Evolutionary conservation across 73 alveolate genomes (phyloP).

Genomic region (Uronychia setigera): DNA sequence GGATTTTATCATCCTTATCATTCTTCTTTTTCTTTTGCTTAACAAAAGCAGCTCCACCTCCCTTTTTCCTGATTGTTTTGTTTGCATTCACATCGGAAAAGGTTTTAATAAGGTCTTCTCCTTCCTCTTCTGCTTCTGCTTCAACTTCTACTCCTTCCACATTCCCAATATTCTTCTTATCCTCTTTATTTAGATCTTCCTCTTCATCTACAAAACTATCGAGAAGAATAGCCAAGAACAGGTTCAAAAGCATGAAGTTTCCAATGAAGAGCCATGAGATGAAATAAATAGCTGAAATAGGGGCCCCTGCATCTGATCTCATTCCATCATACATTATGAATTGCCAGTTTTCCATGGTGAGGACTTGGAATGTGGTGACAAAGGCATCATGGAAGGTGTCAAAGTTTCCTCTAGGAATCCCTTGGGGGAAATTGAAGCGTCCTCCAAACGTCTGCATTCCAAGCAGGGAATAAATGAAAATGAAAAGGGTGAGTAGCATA

Average conservation of each 20-base stretch:
- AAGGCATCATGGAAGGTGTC: conserved; percentile 79
- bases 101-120: neutral
- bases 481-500: conserved; percentile 71
- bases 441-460: conserved; percentile 93
- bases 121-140: neutral
- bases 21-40: conserved; percentile 63
- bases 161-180: neutral
- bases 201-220: conserved; percentile 87
- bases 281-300: conserved; percentile 74
- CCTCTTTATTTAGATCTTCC: conserved; percentile 51
- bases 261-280: conserved; percentile 96
- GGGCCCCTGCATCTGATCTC: conserved; percentile 30
- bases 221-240: conserved; percentile 91
- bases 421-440: conserved; percentile 19
- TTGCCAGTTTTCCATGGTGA: conserved; percentile 89
- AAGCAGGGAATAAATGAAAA: conserved; percentile 70
- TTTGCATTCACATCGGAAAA: neutral
- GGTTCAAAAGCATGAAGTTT: conserved; percentile 91
- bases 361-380: conserved; percentile 70
- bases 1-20: conserved; percentile 54
- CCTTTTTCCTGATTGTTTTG: neutral
- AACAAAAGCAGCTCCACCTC: conserved; percentile 25
- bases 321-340: conserved; percentile 55
- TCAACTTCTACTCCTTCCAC: conserved; percentile 22
- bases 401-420: conserved; percentile 50